A percentile compares a stretch with the other conserved stretches of the same genome.
Conservation (phyloP, 148 eudicot genomes). For the Rhododendron vialii region DNA sequence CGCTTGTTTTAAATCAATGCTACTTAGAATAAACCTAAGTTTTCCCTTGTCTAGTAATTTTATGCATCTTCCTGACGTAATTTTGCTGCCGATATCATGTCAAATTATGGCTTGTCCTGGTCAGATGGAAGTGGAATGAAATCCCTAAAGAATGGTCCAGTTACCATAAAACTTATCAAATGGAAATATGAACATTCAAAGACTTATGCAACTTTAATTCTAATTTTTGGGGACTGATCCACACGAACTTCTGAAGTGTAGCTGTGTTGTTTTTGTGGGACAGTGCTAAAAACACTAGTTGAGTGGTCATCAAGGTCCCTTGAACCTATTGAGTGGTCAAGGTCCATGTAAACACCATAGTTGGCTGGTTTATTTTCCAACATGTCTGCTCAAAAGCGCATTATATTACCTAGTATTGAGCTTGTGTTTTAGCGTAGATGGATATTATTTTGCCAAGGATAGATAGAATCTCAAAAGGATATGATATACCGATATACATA, state of each 20-base stretch:
- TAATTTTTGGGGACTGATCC: background rate
- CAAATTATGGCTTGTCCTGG: background rate
- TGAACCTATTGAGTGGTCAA: background rate
- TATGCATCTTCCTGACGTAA: background rate
- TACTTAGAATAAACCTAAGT: background rate
- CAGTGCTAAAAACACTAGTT: background rate
- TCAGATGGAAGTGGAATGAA: slow-evolving; percentile 2
- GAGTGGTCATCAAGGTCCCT: background rate
- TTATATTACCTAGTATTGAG: background rate
- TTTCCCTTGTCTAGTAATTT: background rate
- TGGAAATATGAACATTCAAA: background rate
- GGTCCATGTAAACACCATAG: background rate
- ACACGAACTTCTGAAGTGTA: background rate
- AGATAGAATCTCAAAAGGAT: background rate
- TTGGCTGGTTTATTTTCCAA: background rate
- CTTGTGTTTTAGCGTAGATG: background rate
- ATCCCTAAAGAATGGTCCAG: background rate
- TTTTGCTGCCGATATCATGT: background rate
- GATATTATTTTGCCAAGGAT: background rate
- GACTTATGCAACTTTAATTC: background rate
- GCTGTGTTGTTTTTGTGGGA: background rate
- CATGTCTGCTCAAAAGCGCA: background rate
- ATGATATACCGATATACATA: background rate
- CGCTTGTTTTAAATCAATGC: background rate
- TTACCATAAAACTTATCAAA: background rate